Evolutionary conservation across 2,329 filamentous ascomycete genomes (phyloP).

Genomic region (Neonectria coccinea): DNA sequence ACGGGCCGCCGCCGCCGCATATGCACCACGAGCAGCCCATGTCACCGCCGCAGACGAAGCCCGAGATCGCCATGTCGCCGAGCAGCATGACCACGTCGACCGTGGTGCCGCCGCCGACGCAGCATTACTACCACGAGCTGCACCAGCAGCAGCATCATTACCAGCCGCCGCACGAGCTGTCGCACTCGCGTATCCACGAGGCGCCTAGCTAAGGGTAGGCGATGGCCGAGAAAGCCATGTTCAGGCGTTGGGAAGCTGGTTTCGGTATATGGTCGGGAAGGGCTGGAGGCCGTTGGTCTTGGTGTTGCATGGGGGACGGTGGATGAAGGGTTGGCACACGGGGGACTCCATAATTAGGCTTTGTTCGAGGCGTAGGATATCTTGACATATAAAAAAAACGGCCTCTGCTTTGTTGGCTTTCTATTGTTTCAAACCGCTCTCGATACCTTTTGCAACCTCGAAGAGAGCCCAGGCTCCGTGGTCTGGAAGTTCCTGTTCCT

Average conservation of each 20-base stretch:
- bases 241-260: too few species aligned
- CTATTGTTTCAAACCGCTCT: constrained; percentile 9
- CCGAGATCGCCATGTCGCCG: too few species aligned
- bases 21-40: background rate
- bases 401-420: background rate
- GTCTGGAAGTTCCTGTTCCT: constrained; percentile 46
- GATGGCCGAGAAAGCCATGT: too few species aligned
- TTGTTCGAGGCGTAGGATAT: constrained; percentile 3
- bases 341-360: too few species aligned
- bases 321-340: background rate
- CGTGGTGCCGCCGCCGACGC: background rate
- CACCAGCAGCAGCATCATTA: background rate
- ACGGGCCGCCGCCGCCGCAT: too few species aligned
- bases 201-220: background rate
- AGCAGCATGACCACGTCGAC: background rate
- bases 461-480: constrained; percentile 50
- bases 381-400: background rate
- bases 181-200: background rate
- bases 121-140: background rate
- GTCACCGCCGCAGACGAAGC: background rate
- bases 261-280: too few species aligned
- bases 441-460: constrained; percentile 36
- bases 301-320: background rate
- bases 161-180: background rate
- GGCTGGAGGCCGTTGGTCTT: too few species aligned